phyloP scores from a whole-genome alignment of 148 eudicot genomes.

The Agrostemma githago region DNA sequence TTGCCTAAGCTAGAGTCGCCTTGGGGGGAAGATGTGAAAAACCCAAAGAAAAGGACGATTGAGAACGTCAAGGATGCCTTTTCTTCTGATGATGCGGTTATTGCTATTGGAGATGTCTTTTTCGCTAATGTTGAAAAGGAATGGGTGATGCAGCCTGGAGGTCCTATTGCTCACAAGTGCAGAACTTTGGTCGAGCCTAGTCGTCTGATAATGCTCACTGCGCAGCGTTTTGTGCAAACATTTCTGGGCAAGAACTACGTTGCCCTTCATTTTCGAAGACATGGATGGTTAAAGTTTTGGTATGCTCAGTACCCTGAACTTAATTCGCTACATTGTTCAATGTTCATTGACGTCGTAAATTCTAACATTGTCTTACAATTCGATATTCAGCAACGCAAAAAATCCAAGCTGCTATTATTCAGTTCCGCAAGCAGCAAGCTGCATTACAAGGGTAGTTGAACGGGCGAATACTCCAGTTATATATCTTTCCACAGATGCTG shows the following conservation, averaged over 20 bases:
- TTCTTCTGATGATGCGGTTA: conserved; percentile 64
- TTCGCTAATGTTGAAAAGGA: conserved; percentile 85
- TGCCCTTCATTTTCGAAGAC: conserved; percentile 94
- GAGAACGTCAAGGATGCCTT: conserved; percentile 62
- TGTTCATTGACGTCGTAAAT: background rate
- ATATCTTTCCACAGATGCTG: conserved; percentile 98
- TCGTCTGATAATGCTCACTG: conserved; percentile 78
- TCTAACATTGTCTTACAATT: conserved; percentile 12
- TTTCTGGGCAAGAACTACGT: conserved; percentile 76
- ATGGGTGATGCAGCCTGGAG: conserved; percentile 96
- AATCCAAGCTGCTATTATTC: conserved; percentile 88
- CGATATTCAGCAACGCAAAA: conserved; percentile 70
- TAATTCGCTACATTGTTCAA: background rate
- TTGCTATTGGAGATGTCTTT: conserved; percentile 93
- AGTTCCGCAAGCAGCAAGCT: conserved; percentile 91
- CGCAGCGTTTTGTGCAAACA: conserved; percentile 93
- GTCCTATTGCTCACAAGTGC: conserved; percentile 89
- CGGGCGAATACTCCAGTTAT: conserved; percentile 75
- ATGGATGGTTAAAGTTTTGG: conserved; percentile 97
- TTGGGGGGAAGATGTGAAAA: conserved; percentile 89
- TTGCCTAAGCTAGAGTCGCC: conserved; percentile 74
- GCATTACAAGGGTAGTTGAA: conserved; percentile 70
- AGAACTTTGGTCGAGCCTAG: conserved; percentile 87
- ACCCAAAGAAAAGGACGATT: conserved; percentile 63
- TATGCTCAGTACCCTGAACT: conserved; percentile 26